Base-by-base conservation (phyloP, 2,329 filamentous ascomycete genomes). In the Dactylellina sp. region DNA sequence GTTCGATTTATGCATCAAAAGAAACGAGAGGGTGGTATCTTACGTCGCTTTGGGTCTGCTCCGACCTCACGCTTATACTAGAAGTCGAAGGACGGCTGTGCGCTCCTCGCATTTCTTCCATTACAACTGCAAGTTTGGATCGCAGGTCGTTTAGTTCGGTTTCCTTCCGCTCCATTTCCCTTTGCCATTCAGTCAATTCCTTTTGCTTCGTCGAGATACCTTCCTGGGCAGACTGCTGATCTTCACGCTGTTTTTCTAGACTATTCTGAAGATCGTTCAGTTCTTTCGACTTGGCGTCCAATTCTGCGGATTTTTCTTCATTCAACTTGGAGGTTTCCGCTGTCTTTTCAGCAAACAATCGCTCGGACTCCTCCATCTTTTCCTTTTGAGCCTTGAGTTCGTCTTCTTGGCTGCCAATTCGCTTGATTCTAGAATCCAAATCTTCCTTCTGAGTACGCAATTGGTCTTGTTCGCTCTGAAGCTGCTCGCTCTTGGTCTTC, bases 1-100 rank as follows among this genome's bases (percentile, higher is more conserved):
- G 40, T 20, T 25, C 4, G 35, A 55, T 24, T 16, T 16, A 11
- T 35, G 16, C 25, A 22, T 25, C 9, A 53, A n/a, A 5, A 5
- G n/a, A 6, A 39, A 24, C 9, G 32, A 11, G 11, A 22, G 46
- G 22, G 9, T 24, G 22, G 28, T 0, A 22, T 47, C 68, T 65
- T 64, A 65, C 60, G 20, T 55, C 60, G 22, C 46, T 65, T 16
- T 35, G 25, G n/a, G 68, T 18, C 2, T 52, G 56, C 50, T 72
- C 68, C 28, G 60, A 52, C 39, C 18, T 25, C 40, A 65, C 68
- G 25, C 60, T 72, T n/a, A 49, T 46, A 11, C 68, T 32, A 24
- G 68, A 44, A 16, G 68, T 72, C 14, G 68, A 72, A n/a, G 68
- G 68, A 24, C 68, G 68, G 22, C 68, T 72, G 14, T 64, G 52